Conservation (phyloP, 352 stramenopile genomes). For the Globisporangium yorkense region DNA sequence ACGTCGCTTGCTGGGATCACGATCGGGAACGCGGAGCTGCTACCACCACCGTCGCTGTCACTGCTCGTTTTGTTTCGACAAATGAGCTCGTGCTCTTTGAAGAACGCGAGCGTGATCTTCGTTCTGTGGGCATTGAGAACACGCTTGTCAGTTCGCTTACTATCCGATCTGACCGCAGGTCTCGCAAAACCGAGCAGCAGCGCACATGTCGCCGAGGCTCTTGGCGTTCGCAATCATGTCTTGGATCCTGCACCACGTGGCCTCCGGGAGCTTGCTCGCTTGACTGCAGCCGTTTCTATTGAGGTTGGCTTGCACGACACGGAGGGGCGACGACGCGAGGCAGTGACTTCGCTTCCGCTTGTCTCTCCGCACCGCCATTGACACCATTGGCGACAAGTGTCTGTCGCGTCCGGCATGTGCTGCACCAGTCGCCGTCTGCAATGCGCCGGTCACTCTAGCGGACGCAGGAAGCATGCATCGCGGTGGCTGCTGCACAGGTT, state of each 20-base stretch:
- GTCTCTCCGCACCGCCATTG: background rate
- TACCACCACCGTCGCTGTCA: background rate
- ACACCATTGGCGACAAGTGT: background rate
- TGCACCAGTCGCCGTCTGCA: background rate
- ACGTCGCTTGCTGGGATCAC: constrained; percentile 49
- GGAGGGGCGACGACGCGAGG: background rate
- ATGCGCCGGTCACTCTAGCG: background rate
- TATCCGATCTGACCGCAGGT: background rate
- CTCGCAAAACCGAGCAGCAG: background rate
- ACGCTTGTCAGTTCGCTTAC: background rate
- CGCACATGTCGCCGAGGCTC: constrained; percentile 49
- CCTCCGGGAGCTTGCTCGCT: constrained; percentile 17
- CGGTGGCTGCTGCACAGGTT: background rate
- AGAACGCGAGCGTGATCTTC: constrained; percentile 46
- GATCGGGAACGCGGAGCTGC: constrained; percentile 28
- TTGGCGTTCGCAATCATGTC: constrained; percentile 31
- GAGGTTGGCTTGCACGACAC: background rate
- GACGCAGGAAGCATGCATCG: background rate
- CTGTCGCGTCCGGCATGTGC: background rate
- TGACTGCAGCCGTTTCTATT: background rate
- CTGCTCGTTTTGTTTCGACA: constrained; percentile 11
- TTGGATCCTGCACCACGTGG: constrained; percentile 29
- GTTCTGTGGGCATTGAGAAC: constrained; percentile 23
- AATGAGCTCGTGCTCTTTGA: constrained; percentile 48
- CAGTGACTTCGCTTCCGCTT: constrained; percentile 6